phyloP scores from a whole-genome alignment of 768 basidiomycete species.

The Candolleomyces efflorescens region DNA sequence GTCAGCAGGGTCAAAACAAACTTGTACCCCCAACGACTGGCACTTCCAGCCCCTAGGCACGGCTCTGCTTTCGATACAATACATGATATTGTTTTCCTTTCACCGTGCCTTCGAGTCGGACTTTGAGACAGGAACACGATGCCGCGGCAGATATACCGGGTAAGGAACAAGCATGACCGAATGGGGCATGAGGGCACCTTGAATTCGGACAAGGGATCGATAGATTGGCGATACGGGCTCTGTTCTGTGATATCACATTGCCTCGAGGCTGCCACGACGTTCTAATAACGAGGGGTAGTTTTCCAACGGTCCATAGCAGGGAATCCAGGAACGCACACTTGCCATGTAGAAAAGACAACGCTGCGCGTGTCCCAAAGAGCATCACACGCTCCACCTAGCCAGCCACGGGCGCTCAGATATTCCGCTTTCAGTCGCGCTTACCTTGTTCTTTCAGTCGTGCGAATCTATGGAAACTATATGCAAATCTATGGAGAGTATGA shows the following conservation, averaged over 20 bases:
- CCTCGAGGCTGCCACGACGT: constrained; percentile 5
- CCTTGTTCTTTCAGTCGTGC: not conserved
- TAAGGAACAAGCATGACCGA: constrained; percentile 9
- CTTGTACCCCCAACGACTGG: too few relatives aligned
- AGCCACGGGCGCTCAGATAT: not conserved
- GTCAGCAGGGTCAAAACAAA: not conserved
- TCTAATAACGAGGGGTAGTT: constrained; percentile 2
- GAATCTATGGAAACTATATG: not conserved
- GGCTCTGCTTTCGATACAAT: too few relatives aligned
- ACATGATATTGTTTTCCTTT: not conserved
- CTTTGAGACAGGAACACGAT: not conserved
- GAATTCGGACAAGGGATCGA: not conserved
- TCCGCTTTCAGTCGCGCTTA: not conserved
- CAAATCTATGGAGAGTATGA: too few relatives aligned
- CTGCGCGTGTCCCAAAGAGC: not conserved
- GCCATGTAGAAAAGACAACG: constrained; percentile 1
- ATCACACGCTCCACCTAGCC: not conserved
- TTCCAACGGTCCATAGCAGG: not conserved
- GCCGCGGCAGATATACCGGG: not conserved
- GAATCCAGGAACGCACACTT: not conserved
- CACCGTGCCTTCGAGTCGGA: not conserved
- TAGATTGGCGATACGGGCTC: not conserved
- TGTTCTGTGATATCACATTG: constrained; percentile 5
- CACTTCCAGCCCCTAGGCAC: too few relatives aligned
- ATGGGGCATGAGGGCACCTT: not conserved